These are phyloP conservation scores for Capsella rubella DNA, from an alignment of 441 rosid genomes.

Conservation along the genomic window DNA sequence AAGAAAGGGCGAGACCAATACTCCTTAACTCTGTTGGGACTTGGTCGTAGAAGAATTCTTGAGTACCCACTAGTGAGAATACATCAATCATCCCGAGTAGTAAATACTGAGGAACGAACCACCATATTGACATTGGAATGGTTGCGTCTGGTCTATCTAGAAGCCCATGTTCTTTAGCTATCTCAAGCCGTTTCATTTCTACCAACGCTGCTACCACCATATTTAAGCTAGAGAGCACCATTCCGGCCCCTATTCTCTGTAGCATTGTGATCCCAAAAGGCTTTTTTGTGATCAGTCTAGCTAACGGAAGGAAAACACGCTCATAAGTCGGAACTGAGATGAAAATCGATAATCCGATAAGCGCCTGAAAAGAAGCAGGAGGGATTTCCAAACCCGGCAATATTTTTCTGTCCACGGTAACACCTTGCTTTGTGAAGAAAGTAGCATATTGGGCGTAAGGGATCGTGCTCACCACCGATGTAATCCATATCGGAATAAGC, in stretches of 20 bases:
- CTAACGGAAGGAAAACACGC: constrained; percentile 52
- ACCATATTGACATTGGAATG: constrained; percentile 65
- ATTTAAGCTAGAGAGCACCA: constrained; percentile 49
- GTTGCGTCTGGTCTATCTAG: constrained; percentile 50
- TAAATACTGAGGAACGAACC: constrained; percentile 67
- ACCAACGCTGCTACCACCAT: constrained; percentile 58
- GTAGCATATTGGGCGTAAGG: constrained; percentile 65
- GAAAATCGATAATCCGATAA: constrained; percentile 63
- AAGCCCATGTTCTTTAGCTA: constrained; percentile 51
- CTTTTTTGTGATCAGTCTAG: constrained; percentile 50
- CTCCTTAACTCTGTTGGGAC: constrained; percentile 59
- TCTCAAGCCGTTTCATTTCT: constrained; percentile 52
- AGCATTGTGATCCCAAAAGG: constrained; percentile 66
- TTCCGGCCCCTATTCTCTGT: constrained; percentile 65
- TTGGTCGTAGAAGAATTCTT: constrained; percentile 71
- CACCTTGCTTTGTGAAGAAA: constrained; percentile 78
- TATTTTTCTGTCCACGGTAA: constrained; percentile 60
- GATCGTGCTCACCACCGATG: constrained; percentile 61
- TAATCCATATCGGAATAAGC: constrained; percentile 74
- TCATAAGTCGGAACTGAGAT: constrained; percentile 64
- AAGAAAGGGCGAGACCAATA: constrained; percentile 60
- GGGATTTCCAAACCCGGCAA: constrained; percentile 61
- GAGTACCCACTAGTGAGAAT: constrained; percentile 61
- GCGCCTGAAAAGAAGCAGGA: constrained; percentile 68
- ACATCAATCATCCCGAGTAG: constrained; percentile 53